A percentile compares a stretch with the other conserved stretches of the same genome.
These are phyloP conservation scores for Brassica cretica DNA, from an alignment of 345 rosid species.

Conservation along the genomic window DNA sequence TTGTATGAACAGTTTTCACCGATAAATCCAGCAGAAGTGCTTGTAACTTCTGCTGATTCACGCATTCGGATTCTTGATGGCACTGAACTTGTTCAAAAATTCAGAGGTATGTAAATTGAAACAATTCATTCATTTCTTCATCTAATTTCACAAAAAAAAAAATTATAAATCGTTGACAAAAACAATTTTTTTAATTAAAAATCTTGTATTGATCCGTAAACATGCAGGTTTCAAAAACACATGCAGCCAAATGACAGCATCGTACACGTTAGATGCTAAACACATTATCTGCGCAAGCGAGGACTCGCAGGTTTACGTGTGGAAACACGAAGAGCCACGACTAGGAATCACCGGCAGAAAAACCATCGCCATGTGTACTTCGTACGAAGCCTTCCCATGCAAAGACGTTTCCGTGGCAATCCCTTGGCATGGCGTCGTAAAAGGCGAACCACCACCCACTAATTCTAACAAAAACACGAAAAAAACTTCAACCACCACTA, in stretches of 20 bases:
- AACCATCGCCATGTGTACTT: constrained; percentile 39
- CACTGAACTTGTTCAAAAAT: constrained; percentile 61
- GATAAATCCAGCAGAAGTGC: constrained; percentile 70
- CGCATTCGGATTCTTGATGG: constrained; percentile 75
- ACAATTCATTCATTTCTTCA: not conserved
- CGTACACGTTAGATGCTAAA: constrained; percentile 70
- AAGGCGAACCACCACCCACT: constrained; percentile 64
- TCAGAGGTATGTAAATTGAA: constrained; percentile 51
- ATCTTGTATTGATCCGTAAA: not conserved
- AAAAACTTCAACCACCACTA: constrained; percentile 38
- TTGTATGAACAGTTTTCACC: constrained; percentile 63
- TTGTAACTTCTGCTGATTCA: constrained; percentile 89
- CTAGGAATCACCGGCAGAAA: constrained; percentile 47
- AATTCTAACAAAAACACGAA: constrained; percentile 55
- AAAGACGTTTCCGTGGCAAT: constrained; percentile 87
- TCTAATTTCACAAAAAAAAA: not conserved
- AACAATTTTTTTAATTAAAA: too few species aligned
- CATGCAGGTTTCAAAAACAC: constrained; percentile 72
- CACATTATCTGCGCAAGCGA: constrained; percentile 76
- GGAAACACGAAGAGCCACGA: constrained; percentile 66
- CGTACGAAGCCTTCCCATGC: constrained; percentile 72
- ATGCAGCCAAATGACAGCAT: constrained; percentile 86
- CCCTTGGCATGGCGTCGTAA: constrained; percentile 73
- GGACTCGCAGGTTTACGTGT: constrained; percentile 80
- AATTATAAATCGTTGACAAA: too few species aligned